Conservation (phyloP, 768 basidiomycete species). For the Trametes cingulata region DNA sequence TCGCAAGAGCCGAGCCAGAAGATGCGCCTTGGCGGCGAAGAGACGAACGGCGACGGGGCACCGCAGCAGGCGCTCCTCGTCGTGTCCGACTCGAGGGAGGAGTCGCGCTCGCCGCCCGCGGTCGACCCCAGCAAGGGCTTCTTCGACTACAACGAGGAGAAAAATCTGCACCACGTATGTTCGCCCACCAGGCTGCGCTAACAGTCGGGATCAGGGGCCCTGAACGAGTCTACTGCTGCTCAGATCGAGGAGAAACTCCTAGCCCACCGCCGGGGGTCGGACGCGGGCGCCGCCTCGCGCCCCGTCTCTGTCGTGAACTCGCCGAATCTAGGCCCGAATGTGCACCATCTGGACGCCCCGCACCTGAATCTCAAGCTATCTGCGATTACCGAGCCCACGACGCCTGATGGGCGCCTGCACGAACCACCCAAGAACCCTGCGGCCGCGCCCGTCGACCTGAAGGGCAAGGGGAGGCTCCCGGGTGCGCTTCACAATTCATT, state of each 20-base stretch:
- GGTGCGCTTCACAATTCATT: constrained; percentile 4
- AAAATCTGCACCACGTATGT: constrained; percentile 67
- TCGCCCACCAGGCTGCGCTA: neutral
- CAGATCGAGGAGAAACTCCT: constrained; percentile 77
- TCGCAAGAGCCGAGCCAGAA: neutral
- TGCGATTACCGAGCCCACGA: constrained; percentile 33
- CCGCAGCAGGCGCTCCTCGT: neutral
- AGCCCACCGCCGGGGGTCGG: constrained; percentile 66
- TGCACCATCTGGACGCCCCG: constrained; percentile 31
- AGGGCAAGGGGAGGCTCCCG: constrained; percentile 5
- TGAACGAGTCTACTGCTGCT: neutral
- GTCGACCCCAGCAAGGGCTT: constrained; percentile 67
- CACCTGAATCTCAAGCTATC: constrained; percentile 42
- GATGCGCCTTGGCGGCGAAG: neutral
- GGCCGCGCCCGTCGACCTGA: neutral
- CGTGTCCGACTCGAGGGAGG: constrained; percentile 14
- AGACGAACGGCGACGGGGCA: neutral
- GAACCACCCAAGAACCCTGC: constrained; percentile 1
- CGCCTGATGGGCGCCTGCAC: constrained; percentile 4
- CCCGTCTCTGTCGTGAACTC: constrained; percentile 27
- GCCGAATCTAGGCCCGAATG: constrained; percentile 13
- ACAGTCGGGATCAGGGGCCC: neutral
- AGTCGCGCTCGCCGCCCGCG: constrained; percentile 32
- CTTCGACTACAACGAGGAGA: constrained; percentile 81
- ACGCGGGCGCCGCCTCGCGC: constrained; percentile 44